Evolutionary conservation across 2,329 filamentous ascomycete species (phyloP), one percentile per base, ranked within the genome.

Genomic region (Myriosclerotinia duriaeana): DNA sequence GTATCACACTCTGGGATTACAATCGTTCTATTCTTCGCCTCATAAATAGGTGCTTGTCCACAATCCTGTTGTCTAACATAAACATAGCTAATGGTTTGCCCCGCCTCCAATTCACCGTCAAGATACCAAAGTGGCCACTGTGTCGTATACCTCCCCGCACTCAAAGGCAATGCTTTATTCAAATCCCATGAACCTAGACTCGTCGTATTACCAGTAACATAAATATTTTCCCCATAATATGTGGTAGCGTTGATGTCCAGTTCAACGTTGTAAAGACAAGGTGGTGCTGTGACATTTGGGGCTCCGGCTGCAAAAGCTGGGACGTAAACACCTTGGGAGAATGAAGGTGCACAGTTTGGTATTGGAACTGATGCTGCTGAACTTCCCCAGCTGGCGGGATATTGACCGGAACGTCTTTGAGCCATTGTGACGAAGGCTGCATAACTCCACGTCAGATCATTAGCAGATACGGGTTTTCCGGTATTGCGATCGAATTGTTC

Each of bases 391-490:
- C 83, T 81, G 0, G 80, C 76, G 0, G 87, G 86, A 22, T 85
- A 77, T 34, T 83, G 73, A 17, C 82, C 82, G 30, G 81, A 80
- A 52, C 87, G 83, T 46, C 87, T 83, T 58, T 83, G 81, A 34
- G 80, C 78, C 59, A 85, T 84, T 1, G 87, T 88, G 60, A 92
- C 79, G 76, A 91, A 88, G 0, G 88, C 83, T 1, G 88, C 87
- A 71, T 91, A 91, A 0, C 87, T 90, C 89, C 89, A 91, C 2
- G 89, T 91, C n/a, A 91, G 78, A 69, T 92, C 86, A 15, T 78
- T 76, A 1, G 89, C 89, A 1, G 87, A 89, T 5, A 88, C 76
- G 0, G 85, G 86, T 0, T 72, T 71, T 42, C 83, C 87, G 22
- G 76, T 79, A 67, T 78, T 75, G 70, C 83, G 84, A 72, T 84